Evolutionary conservation across 768 basidiomycete genomes (phyloP), one percentile per base, ranked within the genome.

Genomic region (Mycena filopes): DNA sequence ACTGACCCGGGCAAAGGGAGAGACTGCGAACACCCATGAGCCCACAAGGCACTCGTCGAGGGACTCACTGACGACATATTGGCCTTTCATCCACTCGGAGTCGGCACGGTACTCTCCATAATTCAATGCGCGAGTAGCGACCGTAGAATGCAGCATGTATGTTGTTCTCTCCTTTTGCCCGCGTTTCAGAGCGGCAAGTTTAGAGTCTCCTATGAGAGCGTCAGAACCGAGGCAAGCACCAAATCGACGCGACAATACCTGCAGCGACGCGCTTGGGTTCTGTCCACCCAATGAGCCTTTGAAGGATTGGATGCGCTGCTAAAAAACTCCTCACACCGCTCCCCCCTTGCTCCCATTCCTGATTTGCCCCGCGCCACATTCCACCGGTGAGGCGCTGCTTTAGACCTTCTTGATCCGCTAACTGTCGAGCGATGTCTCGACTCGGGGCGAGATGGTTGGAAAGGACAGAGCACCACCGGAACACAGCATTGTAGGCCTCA

Each of bases 381-480:
- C 55, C 55, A 8, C 55, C 55, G 6, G 55, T 56, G 10, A 56
- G n/a, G 21, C 55, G 31, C 10, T 56, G 55, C 33, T 51, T 51
- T 11, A 51, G 11, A 0, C 49, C 49, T 51, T 36, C 49, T 11
- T 51, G 49, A 36, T 51, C 49, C 6, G 9, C 31, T 5, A 38
- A 38, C 12, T 51, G 49, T 13, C 9, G 20, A 11, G 54, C 28
- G n/a, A 55, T 55, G 21, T 55, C 54, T 28, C 41, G 26, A 18
- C 54, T 55, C 13, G 54, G 54, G 0, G 54, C 54, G 31, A 55
- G 54, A 31, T 55, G 54, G 21, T 55, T 55, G 20, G 42, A 55
- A 6, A 55, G 20, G 18, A 55, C n/a, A 10, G 54, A 55, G 21
- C 41, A 55, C 6, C n/a, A 20, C 2, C 54, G 54, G n/a, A 55